Percentiles rank a stretch among this genome's conserved stretches.
Evolutionary conservation across 306 rosid genomes (phyloP).

Genomic region (Cicer pinnatifidum): DNA sequence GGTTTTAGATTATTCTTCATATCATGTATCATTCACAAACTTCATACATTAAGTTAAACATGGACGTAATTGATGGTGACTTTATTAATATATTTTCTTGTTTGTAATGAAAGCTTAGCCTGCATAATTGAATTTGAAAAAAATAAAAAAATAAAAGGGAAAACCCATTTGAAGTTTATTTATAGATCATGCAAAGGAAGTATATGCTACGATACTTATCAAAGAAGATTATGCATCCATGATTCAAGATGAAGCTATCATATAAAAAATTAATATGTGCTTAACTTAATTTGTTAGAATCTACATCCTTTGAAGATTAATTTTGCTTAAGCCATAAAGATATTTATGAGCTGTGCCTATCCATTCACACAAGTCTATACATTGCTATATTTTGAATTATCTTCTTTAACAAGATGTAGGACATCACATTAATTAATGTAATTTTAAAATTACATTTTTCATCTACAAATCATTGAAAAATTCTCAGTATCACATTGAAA

Average conservation of each 20-base stretch:
- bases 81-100: slow-evolving; percentile 16
- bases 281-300: neutral
- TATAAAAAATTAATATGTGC: neutral
- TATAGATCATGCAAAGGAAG: neutral
- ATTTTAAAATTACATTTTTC: no score
- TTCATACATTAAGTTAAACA: slow-evolving; percentile 10
- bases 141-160: neutral
- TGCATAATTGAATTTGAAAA: slow-evolving; percentile 2
- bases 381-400: no score
- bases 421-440: no score
- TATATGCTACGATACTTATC: neutral
- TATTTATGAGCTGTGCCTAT: neutral
- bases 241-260: slow-evolving; percentile 4
- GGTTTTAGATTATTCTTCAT: slow-evolving; percentile 25
- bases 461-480: no score
- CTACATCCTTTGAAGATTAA: neutral
- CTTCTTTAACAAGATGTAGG: neutral
- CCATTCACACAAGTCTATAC: neutral
- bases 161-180: neutral
- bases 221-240: neutral
- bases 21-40: neutral
- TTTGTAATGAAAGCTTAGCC: slow-evolving; percentile 1
- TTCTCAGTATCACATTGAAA: no score
- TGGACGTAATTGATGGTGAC: slow-evolving; percentile 24
- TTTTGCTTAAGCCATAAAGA: neutral